Evolutionary conservation across 192 early-diverging fungal genomes (phyloP).

Genomic region (Coemansia sp.): DNA sequence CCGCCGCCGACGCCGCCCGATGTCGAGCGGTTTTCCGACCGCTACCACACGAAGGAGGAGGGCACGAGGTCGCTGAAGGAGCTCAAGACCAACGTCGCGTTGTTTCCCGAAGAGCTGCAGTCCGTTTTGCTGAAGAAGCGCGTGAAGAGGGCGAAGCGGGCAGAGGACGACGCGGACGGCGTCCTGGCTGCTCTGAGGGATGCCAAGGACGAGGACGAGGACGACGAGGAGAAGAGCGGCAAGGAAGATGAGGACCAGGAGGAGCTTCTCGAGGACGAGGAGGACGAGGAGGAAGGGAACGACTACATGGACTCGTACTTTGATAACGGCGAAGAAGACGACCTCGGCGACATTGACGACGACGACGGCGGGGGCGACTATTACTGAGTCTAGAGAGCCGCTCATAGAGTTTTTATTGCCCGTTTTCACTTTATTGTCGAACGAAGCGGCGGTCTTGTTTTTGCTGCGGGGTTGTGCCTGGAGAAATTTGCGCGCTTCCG

Average conservation of each 20-base stretch:
- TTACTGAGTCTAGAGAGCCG: slow-evolving; percentile 7
- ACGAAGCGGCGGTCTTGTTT: too few species aligned
- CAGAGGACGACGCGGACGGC: slow-evolving; percentile 13
- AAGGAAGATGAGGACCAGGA: slow-evolving; percentile 24
- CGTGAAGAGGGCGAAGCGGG: slow-evolving; percentile 21
- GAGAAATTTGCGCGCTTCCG: not conserved
- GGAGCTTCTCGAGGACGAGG: slow-evolving; percentile 20
- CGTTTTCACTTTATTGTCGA: slow-evolving; percentile 1
- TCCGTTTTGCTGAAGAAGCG: slow-evolving; percentile 28
- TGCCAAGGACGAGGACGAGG: slow-evolving; percentile 34
- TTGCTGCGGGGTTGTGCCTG: too few species aligned
- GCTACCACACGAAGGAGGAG: slow-evolving; percentile 20
- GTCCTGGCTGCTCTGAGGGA: slow-evolving; percentile 28
- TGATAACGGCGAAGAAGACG: slow-evolving; percentile 53
- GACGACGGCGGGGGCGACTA: slow-evolving; percentile 46
- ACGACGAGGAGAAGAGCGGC: slow-evolving; percentile 21
- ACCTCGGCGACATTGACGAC: slow-evolving; percentile 49
- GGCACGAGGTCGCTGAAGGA: slow-evolving; percentile 25
- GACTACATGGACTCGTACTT: slow-evolving; percentile 54
- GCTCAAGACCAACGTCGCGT: slow-evolving; percentile 26
- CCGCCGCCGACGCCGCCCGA: slow-evolving; percentile 34
- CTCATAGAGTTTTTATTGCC: too few species aligned
- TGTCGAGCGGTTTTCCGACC: slow-evolving; percentile 50
- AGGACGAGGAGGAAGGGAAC: slow-evolving; percentile 48
- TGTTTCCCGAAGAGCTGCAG: slow-evolving; percentile 53